Base-by-base conservation (phyloP, 2,329 filamentous ascomycete species). In the Bipolaris gigantea region DNA sequence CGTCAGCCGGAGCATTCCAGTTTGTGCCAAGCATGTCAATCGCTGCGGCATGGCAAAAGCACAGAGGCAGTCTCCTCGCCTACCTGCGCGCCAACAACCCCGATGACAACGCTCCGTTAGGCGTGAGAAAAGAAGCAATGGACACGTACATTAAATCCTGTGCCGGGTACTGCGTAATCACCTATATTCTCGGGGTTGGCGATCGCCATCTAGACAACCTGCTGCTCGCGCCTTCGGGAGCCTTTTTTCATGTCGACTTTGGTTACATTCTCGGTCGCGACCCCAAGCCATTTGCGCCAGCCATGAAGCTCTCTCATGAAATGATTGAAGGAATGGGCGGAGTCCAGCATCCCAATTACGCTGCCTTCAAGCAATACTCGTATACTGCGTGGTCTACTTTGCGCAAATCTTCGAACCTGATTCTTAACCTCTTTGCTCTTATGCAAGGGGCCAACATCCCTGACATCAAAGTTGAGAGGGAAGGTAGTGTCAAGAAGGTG, bases 301-400 rank as follows among this genome's bases (percentile, higher is more conserved):
- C 93, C 48, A 96, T 99, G 88, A 99, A 99, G 75, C 85, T 99
- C 8, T 93, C 89, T 70, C 93, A 92, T 65, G 93, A 99, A 71
- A 99, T 99, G 94, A 90, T 97, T 3, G 94, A 99, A 68, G 94
- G 92, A 59, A 97, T 99, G 91, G 95, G 95, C 36, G 94, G 94
- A 11, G 83, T 87, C 7, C 82, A 83, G 32, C 91, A 89, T 3
- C 85, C 89, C 19, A 88, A 95, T 58, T 99, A 96, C 74, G 81
- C 87, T 39, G 85, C 89, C 48, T 99, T 99, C 77, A 94, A 94
- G 71, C 90, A 95, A 66, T 96, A 97, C 75, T 96, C 92, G 73
- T 97, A 96, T 75, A 89, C 96, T 3, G 91, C 94, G 0, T 99
- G 96, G 76, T 90, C 89, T 1, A 92, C 94, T 0, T 79, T 99